Conservation (phyloP, 2,329 filamentous ascomycete genomes). For the Diaporthe longicolla region DNA sequence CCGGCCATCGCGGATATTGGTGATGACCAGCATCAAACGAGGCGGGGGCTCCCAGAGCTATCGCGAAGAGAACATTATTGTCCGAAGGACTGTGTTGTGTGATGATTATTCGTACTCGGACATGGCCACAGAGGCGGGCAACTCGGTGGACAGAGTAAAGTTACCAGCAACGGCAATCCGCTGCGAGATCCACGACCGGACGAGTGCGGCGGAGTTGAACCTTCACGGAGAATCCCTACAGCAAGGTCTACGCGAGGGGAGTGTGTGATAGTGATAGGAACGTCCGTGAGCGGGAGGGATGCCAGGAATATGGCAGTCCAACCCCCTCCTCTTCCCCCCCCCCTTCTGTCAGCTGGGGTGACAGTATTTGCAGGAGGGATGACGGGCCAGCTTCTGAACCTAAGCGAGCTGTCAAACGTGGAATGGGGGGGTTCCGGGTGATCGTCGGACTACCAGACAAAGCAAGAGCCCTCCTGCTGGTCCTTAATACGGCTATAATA, state of each 20-base stretch:
- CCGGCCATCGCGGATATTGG: constrained; percentile 43
- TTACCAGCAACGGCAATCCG: constrained; percentile 11
- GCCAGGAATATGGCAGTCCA: neutral
- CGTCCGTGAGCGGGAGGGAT: neutral
- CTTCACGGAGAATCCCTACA: constrained; percentile 19
- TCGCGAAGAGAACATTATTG: constrained; percentile 32
- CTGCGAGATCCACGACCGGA: constrained; percentile 22
- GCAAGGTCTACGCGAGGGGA: constrained; percentile 3
- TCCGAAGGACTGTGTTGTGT: neutral
- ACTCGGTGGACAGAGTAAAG: neutral
- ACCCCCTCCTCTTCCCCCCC: neutral
- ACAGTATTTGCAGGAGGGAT: neutral
- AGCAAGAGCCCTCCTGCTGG: constrained; percentile 2
- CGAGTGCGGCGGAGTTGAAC: constrained; percentile 8
- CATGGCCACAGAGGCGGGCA: constrained; percentile 1
- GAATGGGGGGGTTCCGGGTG: constrained; percentile 28
- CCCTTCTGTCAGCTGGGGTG: neutral
- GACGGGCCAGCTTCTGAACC: constrained; percentile 15
- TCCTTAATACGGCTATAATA: constrained; percentile 31
- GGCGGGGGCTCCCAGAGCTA: constrained; percentile 25
- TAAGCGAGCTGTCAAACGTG: constrained; percentile 39
- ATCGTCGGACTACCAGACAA: constrained; percentile 29
- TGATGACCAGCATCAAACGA: constrained; percentile 40
- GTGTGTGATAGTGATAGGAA: constrained; percentile 25
- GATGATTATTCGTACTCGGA: neutral